A percentile compares a stretch with the other conserved stretches of the same genome.
These are phyloP conservation scores for Lactarius vividus DNA, from an alignment of 768 basidiomycete species.

Conservation along the genomic window DNA sequence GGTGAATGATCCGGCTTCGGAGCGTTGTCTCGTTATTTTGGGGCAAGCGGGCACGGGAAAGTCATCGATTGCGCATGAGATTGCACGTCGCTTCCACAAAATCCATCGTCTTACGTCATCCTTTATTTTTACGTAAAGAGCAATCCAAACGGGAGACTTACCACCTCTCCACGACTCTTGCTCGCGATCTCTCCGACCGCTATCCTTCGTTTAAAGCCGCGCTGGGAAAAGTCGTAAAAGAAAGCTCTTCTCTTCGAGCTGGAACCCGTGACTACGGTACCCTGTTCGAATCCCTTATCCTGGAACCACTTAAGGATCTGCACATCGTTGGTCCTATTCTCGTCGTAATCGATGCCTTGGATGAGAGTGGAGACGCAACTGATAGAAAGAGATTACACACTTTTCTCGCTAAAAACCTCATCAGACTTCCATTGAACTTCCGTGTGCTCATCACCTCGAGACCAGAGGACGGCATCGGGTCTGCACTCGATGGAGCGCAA, in stretches of 20 bases:
- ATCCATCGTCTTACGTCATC: not conserved
- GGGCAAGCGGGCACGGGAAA: not conserved
- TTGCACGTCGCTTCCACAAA: not conserved
- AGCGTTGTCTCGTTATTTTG: not conserved
- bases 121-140: not conserved
- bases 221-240: not conserved
- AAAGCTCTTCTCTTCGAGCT: not conserved
- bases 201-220: too few species aligned
- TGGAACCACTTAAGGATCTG: not conserved
- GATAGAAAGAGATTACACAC: not conserved
- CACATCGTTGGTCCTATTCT: not conserved
- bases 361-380: not conserved
- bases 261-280: not conserved
- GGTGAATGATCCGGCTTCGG: not conserved
- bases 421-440: not conserved
- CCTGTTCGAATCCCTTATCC: not conserved
- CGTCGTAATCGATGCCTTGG: not conserved
- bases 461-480: not conserved
- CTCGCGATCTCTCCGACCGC: not conserved
- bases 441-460: not conserved
- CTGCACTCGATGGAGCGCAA: not conserved
- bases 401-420: not conserved
- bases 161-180: slow-evolving; percentile 1
- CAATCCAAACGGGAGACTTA: not conserved
- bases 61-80: not conserved